Evolutionary conservation across 2,329 filamentous ascomycete species (phyloP), one percentile per base, ranked within the genome.

Genomic region (Xylariaceae sp.): DNA sequence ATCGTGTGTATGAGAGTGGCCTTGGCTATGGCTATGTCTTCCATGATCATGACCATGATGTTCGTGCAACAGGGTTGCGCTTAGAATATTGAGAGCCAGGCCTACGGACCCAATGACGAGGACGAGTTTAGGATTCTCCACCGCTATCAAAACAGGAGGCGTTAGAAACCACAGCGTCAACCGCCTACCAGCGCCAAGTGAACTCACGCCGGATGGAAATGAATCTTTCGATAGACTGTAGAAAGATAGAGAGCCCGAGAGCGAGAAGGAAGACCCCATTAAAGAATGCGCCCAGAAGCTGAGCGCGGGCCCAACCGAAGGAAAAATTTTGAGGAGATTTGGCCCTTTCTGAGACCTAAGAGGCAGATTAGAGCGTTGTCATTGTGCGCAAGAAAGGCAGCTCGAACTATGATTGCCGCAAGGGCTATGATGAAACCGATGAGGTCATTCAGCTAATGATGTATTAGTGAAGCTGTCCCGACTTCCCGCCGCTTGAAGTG

Each of bases 281-380:
- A 78, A 92, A 92, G 70, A 92, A 92, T 18, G 87, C 87, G 4
- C 88, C 88, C 0, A 92, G 75, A 1, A 91, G 70, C n/a, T 83
- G 81, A 13, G 88, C 87, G 26, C 89, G 80, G 51, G 89, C 85
- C 88, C 87, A 92, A n/a, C 88, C 88, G 61, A 89, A 92, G 0
- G 87, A 83, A 13, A 89, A 76, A 8, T 76, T 76, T 56, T 81
- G 76, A 0, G 86, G 86, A 1, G 81, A 81, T 4, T 80, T 72
- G 37, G 75, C 73, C 35, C 77, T 73, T 58, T 87, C 80, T 16
- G 85, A 79, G 52, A 86, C 71, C 85, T 86, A 62, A 29, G 18
- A 37, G 1, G 37, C 63, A 13, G 42, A 49, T 63, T 46, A 57
- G 42, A 41, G n/a, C 37, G 50, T 46, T 49, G 20, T 6, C 26